Percentiles rank a stretch among this genome's conserved stretches.
Conservation (phyloP, 441 rosid genomes). For the Biscutella laevigata region DNA sequence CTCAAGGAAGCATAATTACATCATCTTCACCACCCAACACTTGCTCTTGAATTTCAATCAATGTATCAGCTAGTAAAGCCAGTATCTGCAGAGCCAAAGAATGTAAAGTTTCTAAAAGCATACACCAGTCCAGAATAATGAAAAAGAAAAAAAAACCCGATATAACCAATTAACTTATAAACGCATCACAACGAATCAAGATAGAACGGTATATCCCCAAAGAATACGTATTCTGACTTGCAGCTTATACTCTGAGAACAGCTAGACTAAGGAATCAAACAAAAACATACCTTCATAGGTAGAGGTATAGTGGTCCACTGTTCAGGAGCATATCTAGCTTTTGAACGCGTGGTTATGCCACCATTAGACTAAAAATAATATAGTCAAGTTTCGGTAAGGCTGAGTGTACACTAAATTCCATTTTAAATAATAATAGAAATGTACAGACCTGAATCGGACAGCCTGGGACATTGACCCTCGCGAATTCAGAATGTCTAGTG, state of each 20-base stretch:
- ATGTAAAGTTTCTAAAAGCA: conserved; percentile 5
- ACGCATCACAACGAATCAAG: neutral
- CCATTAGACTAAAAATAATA: conserved; percentile 38
- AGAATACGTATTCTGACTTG: conserved; percentile 1
- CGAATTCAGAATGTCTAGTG: conserved; percentile 61
- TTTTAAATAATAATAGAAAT: neutral
- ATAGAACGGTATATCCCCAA: conserved; percentile 1
- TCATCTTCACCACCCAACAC: conserved; percentile 47
- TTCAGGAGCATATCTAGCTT: conserved; percentile 75
- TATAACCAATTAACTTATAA: neutral
- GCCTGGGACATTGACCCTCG: conserved; percentile 71
- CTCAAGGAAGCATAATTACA: conserved; percentile 32
- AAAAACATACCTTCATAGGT: conserved; percentile 60
- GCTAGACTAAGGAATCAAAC: conserved; percentile 4
- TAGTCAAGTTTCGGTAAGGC: conserved; percentile 15
- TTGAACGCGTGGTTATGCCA: conserved; percentile 89
- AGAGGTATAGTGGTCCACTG: conserved; percentile 72
- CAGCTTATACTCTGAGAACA: neutral
- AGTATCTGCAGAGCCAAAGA: conserved; percentile 45
- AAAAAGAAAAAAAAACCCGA: neutral
- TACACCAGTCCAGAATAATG: conserved; percentile 5
- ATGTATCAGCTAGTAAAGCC: conserved; percentile 64
- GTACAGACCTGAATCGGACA: conserved; percentile 52
- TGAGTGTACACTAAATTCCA: conserved; percentile 1
- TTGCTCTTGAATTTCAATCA: conserved; percentile 86